Evolutionary conservation across 352 stramenopile genomes (phyloP).

Genomic region (Lagenidium sp.): DNA sequence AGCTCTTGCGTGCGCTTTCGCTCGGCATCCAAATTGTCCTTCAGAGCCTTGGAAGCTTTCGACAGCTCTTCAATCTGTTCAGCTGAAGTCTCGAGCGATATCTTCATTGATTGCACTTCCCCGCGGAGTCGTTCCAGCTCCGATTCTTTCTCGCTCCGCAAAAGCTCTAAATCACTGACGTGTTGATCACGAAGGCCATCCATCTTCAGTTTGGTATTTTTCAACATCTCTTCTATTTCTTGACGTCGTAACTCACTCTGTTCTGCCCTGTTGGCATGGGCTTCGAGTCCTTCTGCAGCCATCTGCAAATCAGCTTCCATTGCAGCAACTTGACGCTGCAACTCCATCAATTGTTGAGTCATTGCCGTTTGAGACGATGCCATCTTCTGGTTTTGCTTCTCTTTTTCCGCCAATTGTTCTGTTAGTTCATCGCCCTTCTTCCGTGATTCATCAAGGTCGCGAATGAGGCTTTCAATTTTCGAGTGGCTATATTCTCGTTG

Average conservation of each 20-base stretch:
- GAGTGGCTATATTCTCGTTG: constrained; percentile 60
- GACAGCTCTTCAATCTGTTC: constrained; percentile 20
- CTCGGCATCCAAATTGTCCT: constrained; percentile 25
- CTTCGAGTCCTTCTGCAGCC: constrained; percentile 57
- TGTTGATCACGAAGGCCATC: constrained; percentile 49
- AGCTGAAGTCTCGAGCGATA: constrained; percentile 17
- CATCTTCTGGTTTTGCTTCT: constrained; percentile 69
- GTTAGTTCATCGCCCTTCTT: constrained; percentile 33
- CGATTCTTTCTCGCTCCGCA: constrained; percentile 46
- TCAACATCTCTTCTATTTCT: constrained; percentile 40
- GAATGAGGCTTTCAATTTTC: constrained; percentile 59
- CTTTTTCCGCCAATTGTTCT: constrained; percentile 35
- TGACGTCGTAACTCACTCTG: constrained; percentile 37
- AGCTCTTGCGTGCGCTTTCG: constrained; percentile 31
- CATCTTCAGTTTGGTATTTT: constrained; percentile 34
- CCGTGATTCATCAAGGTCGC: constrained; percentile 34
- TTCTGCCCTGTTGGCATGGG: constrained; percentile 46
- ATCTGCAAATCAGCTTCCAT: constrained; percentile 64
- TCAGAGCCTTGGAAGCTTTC: constrained; percentile 17
- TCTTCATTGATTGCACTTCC: constrained; percentile 18
- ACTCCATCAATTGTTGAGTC: constrained; percentile 45
- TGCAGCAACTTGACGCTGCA: constrained; percentile 44
- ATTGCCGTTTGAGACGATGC: constrained; percentile 42
- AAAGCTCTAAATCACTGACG: constrained; percentile 46
- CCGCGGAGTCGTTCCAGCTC: constrained; percentile 37